Conservation (phyloP, 2,329 filamentous ascomycete species). For the Teratosphaeriaceae sp. region DNA sequence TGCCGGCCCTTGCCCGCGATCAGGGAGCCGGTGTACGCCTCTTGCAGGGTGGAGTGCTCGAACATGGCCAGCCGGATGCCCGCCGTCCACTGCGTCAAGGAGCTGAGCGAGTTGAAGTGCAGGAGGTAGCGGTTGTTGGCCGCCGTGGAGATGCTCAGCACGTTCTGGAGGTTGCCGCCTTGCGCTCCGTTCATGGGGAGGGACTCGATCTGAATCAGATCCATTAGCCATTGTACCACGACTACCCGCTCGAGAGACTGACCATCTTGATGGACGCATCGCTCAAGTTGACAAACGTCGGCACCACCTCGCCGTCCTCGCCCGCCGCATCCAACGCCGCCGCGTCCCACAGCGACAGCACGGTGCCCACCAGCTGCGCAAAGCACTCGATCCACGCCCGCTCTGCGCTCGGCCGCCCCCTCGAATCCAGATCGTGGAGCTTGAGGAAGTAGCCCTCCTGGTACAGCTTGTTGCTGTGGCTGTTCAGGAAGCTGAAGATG, state of each 20-base stretch:
- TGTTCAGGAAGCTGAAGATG: conserved; percentile 90
- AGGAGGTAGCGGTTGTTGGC: conserved; percentile 92
- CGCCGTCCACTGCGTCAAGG: conserved; percentile 90
- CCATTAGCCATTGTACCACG: background rate
- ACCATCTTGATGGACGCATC: conserved; percentile 99
- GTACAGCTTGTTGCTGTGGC: conserved; percentile 92
- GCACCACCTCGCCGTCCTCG: conserved; percentile 75
- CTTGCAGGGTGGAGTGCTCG: conserved; percentile 86
- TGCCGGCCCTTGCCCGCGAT: conserved; percentile 89
- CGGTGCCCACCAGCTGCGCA: conserved; percentile 90
- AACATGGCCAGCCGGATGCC: conserved; percentile 91
- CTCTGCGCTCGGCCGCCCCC: conserved; percentile 78
- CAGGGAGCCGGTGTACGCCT: conserved; percentile 91
- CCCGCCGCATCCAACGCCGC: conserved; percentile 82
- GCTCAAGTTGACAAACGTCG: conserved; percentile 92
- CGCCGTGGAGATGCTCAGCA: conserved; percentile 90
- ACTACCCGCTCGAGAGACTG: background rate
- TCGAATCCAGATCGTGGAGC: conserved; percentile 86
- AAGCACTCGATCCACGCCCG: conserved; percentile 95
- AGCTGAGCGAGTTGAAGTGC: conserved; percentile 93
- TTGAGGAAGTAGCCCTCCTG: conserved; percentile 98
- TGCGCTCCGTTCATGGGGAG: conserved; percentile 72
- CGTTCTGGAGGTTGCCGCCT: conserved; percentile 82
- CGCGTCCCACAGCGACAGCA: conserved; percentile 93
- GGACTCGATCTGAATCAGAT: conserved; percentile 49